These are phyloP conservation scores for Sarcomyxa edulis DNA, from an alignment of 768 basidiomycete genomes.

Conservation along the genomic window DNA sequence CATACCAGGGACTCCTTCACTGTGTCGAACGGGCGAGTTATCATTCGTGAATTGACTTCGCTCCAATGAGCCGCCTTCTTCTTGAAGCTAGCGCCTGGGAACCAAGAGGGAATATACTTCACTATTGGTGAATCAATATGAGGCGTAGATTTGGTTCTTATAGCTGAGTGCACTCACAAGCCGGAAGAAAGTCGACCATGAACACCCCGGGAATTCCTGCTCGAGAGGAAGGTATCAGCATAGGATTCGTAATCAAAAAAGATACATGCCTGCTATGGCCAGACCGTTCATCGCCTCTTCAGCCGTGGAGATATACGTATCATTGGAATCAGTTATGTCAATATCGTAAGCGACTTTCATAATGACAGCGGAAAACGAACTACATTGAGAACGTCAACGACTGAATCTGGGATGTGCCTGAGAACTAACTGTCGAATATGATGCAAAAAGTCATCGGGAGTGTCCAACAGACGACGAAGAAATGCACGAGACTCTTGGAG, in stretches of 20 bases:
- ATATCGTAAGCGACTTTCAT: constrained; percentile 7
- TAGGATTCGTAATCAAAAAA: no score
- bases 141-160: no score
- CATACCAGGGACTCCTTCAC: constrained; percentile 5
- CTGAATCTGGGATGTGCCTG: background rate
- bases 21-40: constrained; percentile 2
- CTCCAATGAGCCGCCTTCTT: constrained; percentile 1
- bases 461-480: constrained; percentile 14
- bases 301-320: constrained; percentile 3
- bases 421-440: constrained; percentile 21
- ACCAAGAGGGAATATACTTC: constrained; percentile 5
- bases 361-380: constrained; percentile 4
- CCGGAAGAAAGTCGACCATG: constrained; percentile 6
- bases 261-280: no score
- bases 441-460: constrained; percentile 15
- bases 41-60: constrained; percentile 4
- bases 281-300: no score
- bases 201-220: constrained; percentile 3
- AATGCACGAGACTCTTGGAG: constrained; percentile 17
- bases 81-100: constrained; percentile 5
- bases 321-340: background rate
- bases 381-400: background rate
- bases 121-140: background rate
- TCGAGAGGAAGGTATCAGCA: no score
- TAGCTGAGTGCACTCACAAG: no score